Percentiles rank a stretch among this genome's conserved stretches.
These are phyloP conservation scores for Chaetomium fimeti DNA, from an alignment of 495 filamentous ascomycete genomes.

Conservation along the genomic window DNA sequence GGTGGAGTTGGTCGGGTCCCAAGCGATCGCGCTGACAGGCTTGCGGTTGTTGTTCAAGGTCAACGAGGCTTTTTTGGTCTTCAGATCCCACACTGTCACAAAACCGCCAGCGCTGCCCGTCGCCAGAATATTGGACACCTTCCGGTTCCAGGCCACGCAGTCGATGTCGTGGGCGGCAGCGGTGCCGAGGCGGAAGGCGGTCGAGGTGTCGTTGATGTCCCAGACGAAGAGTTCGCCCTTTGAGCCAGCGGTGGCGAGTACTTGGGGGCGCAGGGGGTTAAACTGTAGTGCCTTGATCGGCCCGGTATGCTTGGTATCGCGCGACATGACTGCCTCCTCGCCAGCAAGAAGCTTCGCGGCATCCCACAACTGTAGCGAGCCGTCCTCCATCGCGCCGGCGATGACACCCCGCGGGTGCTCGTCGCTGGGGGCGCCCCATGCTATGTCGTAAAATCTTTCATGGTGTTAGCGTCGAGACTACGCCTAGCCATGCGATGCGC, in stretches of 20 bases:
- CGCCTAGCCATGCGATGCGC: neutral
- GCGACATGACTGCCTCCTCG: conserved; percentile 70
- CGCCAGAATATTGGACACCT: conserved; percentile 92
- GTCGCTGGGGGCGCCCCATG: conserved; percentile 79
- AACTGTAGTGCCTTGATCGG: conserved; percentile 96
- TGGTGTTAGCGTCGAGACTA: conserved; percentile 10
- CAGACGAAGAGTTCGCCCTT: conserved; percentile 97
- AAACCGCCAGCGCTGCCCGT: conserved; percentile 93
- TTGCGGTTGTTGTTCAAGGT: conserved; percentile 95
- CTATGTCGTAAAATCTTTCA: conserved; percentile 94
- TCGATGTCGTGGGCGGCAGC: conserved; percentile 94
- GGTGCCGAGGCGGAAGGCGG: conserved; percentile 84
- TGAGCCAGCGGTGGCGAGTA: conserved; percentile 87
- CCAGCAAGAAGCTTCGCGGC: conserved; percentile 77
- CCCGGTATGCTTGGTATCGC: conserved; percentile 88
- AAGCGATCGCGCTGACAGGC: conserved; percentile 90
- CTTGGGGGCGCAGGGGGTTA: conserved; percentile 88
- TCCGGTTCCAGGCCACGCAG: conserved; percentile 96
- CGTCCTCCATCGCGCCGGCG: conserved; percentile 93
- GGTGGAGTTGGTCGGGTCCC: conserved; percentile 93
- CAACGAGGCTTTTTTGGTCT: conserved; percentile 92
- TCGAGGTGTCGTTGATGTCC: conserved; percentile 83
- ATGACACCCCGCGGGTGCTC: conserved; percentile 80
- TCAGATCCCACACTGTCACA: conserved; percentile 98
- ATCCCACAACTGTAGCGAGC: conserved; percentile 93